Base-by-base conservation (phyloP, 495 filamentous ascomycete genomes). In the Penicillium atrosanguineum region DNA sequence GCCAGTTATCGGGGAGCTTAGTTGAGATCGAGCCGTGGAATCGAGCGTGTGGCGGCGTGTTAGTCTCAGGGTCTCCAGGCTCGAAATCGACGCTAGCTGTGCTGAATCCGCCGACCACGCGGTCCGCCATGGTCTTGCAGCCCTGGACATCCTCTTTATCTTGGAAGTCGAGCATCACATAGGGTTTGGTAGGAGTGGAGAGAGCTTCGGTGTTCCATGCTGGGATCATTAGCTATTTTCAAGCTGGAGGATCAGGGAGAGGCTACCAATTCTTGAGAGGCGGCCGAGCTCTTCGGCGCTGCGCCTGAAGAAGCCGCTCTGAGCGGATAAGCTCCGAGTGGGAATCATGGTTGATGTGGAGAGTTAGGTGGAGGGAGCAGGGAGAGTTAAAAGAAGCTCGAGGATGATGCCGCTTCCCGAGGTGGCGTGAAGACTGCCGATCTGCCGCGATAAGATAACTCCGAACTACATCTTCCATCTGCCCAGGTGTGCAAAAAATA, bases 1-100 rank as follows among this genome's bases (percentile, higher is more conserved):
- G 64, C 72, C 73, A 78, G 31, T 76, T 75, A 4, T 66, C 60
- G 52, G 44, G 94, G 1, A 98, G 82, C 49, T 93, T 82, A 9
- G 83, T 94, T 1, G 90, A 95, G 63, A 98, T 97, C 51, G 52
- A 83, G 42, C 94, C 94, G 71, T 92, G 84, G 75, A 97, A 98
- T 50, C 84, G 80, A 6, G 83, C 84, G 60, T 88, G 83, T 41
- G 80, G 81, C 57, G 74, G 77, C 62, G 66, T 71, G 36, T 71
- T 68, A 7, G 72, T 53, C 29, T 73, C 63, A 23, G 69, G 65
- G 23, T 79, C 65, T 1, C 64, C 71, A 8, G 76, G 78, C 18
- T 88, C 74, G 67, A 82, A 88, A 61, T 91, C 86, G 46, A 98
- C 77, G 42, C 78, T 68, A 16, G 84, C 84, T 20, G 78, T 82